Evolutionary conservation across 2,329 filamentous ascomycete genomes (phyloP).

Genomic region (Aspergillus hortae): DNA sequence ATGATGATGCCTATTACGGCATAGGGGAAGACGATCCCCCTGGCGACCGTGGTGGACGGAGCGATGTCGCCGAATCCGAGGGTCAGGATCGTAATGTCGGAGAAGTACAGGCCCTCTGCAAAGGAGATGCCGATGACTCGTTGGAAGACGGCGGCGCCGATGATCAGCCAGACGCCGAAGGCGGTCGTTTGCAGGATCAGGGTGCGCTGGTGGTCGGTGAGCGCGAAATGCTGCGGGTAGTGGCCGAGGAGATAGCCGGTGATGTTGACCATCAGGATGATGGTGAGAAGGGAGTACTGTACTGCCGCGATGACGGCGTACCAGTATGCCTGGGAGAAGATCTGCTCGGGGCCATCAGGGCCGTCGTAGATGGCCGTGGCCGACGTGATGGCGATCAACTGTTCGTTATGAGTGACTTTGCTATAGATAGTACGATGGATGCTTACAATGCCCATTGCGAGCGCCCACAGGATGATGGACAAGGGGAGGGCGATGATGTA

Average conservation of each 20-base stretch:
- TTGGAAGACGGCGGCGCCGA: slow-evolving; percentile 73
- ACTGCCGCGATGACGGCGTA: slow-evolving; percentile 77
- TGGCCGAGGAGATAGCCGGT: slow-evolving; percentile 70
- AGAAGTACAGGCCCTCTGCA: slow-evolving; percentile 76
- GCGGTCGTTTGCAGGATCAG: slow-evolving; percentile 87
- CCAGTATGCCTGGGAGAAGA: slow-evolving; percentile 79
- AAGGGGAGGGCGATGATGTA: slow-evolving; percentile 80
- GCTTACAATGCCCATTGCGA: slow-evolving; percentile 57
- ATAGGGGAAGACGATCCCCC: slow-evolving; percentile 76
- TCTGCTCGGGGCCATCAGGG: slow-evolving; percentile 46
- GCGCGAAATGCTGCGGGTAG: slow-evolving; percentile 72
- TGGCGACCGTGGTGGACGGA: slow-evolving; percentile 54
- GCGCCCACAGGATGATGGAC: slow-evolving; percentile 76
- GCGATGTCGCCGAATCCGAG: slow-evolving; percentile 62
- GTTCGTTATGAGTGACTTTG: background rate
- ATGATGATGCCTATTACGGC: slow-evolving; percentile 80
- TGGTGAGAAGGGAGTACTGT: slow-evolving; percentile 75
- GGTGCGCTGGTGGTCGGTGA: slow-evolving; percentile 78
- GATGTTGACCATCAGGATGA: slow-evolving; percentile 75
- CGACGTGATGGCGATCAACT: slow-evolving; percentile 64
- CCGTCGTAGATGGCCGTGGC: slow-evolving; percentile 62
- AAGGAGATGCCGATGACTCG: slow-evolving; percentile 71
- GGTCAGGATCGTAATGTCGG: slow-evolving; percentile 64
- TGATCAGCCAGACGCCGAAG: slow-evolving; percentile 74
- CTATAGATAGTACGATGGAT: background rate